Base-by-base conservation (phyloP, 352 stramenopile species). In the Pythium myriotylum region DNA sequence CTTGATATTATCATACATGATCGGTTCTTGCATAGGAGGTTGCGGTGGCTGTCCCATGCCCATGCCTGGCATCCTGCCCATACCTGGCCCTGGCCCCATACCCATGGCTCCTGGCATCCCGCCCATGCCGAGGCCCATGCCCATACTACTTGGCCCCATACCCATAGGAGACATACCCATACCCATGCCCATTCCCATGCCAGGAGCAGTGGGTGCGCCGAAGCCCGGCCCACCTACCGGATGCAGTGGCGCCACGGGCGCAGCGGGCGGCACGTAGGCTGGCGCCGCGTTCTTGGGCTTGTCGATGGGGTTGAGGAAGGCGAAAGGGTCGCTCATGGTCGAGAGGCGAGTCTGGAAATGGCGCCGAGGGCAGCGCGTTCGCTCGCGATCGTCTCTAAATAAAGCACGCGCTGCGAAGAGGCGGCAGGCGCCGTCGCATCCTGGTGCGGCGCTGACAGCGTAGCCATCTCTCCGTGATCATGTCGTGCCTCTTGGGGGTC, bases 1-100 rank as follows among this genome's bases (percentile, higher is more conserved):
- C 76, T 89, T 88, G 73, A 90, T 91, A 64, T 84, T 91, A 67
- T 91, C 82, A 70, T 91, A 91, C 76, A 91, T 89, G 53, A 89
- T 70, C 2, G 74, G 76, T 20, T 71, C 67, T 40, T 79, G 73
- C 46, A 67, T n/a, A n/a, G n/a, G n/a, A n/a, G n/a, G 65, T 22
- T 57, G 58, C 24, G 26, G 61, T 20, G 51, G 49, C 42, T 55
- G 54, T 43, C 65, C 62, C 65, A 51, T 52, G 22, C 42, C 39
- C 57, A 59, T 59, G 32, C 43, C 45, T 26, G 26, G 32, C 62
- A 77, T 70, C 35, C 39, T 43, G 5, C 19, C 26, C 50, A 55
- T 51, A n/a, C 46, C 54, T 19, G n/a, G 23, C 4, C 61, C 39
- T 43, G 60, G 59, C 17, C 49, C 56, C 40, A 52, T 51, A 35